Conservation (phyloP, 2,329 filamentous ascomycete genomes). For the Coleophoma crateriformis region DNA sequence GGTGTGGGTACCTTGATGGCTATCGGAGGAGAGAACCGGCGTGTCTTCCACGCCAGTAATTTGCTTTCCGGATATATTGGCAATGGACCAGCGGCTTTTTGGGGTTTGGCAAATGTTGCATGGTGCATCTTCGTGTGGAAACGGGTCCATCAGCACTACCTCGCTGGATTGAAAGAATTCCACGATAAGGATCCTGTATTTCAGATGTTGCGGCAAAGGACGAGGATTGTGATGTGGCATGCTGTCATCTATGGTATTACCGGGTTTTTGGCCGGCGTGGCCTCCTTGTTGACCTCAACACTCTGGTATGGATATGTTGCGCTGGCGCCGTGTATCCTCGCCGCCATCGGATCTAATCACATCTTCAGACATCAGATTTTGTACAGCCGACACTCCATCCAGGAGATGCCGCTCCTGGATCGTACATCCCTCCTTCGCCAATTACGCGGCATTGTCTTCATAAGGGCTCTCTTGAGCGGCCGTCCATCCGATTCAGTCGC, state of each 20-base stretch:
- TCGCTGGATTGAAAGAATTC: constrained; percentile 19
- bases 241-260: constrained; percentile 37
- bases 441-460: constrained; percentile 17
- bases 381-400: constrained; percentile 33
- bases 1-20: constrained; percentile 47
- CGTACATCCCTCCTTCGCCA: constrained; percentile 21
- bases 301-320: constrained; percentile 48
- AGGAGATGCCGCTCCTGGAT: constrained; percentile 4
- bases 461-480: constrained; percentile 3
- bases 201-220: constrained; percentile 29
- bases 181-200: constrained; percentile 13
- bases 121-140: constrained; percentile 40
- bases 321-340: constrained; percentile 42
- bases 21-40: constrained; percentile 39
- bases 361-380: constrained; percentile 42
- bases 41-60: constrained; percentile 41
- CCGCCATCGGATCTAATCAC: constrained; percentile 39
- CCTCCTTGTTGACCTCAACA: constrained; percentile 43
- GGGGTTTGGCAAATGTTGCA: constrained; percentile 39
- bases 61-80: constrained; percentile 50
- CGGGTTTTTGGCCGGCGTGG: constrained; percentile 41
- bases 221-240: constrained; percentile 37
- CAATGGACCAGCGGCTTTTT: constrained; percentile 42
- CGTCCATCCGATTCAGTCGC: constrained; percentile 1
- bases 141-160: constrained; percentile 33